phyloP scores from a whole-genome alignment of 2,329 filamentous ascomycete genomes.

The Graphilbum fragrans region DNA sequence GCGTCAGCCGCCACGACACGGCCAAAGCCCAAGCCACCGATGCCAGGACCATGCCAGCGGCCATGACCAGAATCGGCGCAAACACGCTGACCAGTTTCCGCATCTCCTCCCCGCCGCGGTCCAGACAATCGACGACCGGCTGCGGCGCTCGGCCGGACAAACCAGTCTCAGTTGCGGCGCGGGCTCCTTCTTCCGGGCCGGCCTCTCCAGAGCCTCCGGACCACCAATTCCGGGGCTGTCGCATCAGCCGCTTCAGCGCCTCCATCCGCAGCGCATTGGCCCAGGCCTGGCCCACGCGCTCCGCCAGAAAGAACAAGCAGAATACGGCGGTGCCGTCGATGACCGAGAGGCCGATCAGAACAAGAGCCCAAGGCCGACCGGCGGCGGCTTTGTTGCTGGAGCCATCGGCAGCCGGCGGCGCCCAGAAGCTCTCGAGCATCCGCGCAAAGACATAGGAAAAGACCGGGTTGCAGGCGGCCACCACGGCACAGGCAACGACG shows the following conservation, averaged over 20 bases:
- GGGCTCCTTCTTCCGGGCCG: slow-evolving; percentile 13
- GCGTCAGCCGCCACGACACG: slow-evolving; percentile 67
- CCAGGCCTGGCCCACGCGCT: slow-evolving; percentile 64
- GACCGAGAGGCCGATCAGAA: slow-evolving; percentile 55
- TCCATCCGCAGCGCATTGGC: slow-evolving; percentile 56
- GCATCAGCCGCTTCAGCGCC: slow-evolving; percentile 57
- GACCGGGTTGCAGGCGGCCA: slow-evolving; percentile 50
- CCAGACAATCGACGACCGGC: slow-evolving; percentile 58
- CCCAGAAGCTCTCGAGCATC: slow-evolving; percentile 59
- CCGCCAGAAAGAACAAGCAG: slow-evolving; percentile 57
- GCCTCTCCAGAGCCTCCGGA: not conserved
- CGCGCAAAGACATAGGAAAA: slow-evolving; percentile 70
- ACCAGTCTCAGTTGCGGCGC: slow-evolving; percentile 32
- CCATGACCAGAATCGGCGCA: slow-evolving; percentile 55
- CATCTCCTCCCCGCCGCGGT: slow-evolving; percentile 79
- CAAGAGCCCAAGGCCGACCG: slow-evolving; percentile 55
- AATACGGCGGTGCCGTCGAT: slow-evolving; percentile 55
- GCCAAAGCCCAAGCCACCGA: slow-evolving; percentile 62
- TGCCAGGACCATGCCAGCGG: slow-evolving; percentile 53
- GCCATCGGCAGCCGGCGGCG: slow-evolving; percentile 26
- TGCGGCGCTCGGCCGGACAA: slow-evolving; percentile 49
- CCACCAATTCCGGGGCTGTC: slow-evolving; percentile 72
- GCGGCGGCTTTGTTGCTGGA: slow-evolving; percentile 23
- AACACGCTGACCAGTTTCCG: slow-evolving; percentile 72
- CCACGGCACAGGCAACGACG: slow-evolving; percentile 46